Percentiles rank a stretch among this genome's conserved stretches.
Conservation (phyloP, 1,284 basidiomycete genomes). For the Sphaerobolus stellatus region DNA sequence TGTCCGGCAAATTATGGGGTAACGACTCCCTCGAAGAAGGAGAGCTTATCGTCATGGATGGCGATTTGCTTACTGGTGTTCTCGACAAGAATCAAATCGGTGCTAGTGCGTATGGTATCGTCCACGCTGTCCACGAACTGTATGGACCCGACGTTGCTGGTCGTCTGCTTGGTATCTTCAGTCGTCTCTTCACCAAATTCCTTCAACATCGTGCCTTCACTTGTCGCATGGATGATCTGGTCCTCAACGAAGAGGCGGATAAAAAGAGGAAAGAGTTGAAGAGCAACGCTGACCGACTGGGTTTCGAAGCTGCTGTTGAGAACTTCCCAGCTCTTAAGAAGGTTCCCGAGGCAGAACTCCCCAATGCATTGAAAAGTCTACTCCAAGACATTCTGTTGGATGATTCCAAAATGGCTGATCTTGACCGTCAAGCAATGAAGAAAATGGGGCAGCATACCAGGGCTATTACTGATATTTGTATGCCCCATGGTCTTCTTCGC, state of each 20-base stretch:
- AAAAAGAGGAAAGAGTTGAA: slow-evolving; percentile 69
- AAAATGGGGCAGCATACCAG: slow-evolving; percentile 84
- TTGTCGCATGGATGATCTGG: slow-evolving; percentile 98
- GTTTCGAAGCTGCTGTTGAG: slow-evolving; percentile 86
- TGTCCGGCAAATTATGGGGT: slow-evolving; percentile 83
- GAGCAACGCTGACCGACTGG: slow-evolving; percentile 67
- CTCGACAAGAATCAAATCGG: slow-evolving; percentile 98
- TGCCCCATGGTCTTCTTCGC: slow-evolving; percentile 87
- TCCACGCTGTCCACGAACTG: slow-evolving; percentile 99
- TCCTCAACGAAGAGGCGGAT: slow-evolving; percentile 85
- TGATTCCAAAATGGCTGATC: slow-evolving; percentile 95
- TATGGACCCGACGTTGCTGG: slow-evolving; percentile 92
- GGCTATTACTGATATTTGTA: slow-evolving; percentile 85
- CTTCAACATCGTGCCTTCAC: slow-evolving; percentile 97
- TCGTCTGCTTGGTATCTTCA: slow-evolving; percentile 88
- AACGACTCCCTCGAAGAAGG: slow-evolving; percentile 72
- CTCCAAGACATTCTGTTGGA: slow-evolving; percentile 96
- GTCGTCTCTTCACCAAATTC: slow-evolving; percentile 95
- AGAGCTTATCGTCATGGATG: slow-evolving; percentile 88
- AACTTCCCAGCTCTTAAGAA: slow-evolving; percentile 76
- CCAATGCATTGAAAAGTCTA: slow-evolving; percentile 52
- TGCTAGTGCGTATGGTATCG: slow-evolving; percentile 92
- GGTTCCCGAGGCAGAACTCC: slow-evolving; percentile 50
- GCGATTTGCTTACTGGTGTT: slow-evolving; percentile 89
- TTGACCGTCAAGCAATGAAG: slow-evolving; percentile 90